A percentile compares a stretch with the other conserved stretches of the same genome.
Evolutionary conservation across 176 grass and related monocot species (phyloP).

Genomic region (Triticum monococcum): DNA sequence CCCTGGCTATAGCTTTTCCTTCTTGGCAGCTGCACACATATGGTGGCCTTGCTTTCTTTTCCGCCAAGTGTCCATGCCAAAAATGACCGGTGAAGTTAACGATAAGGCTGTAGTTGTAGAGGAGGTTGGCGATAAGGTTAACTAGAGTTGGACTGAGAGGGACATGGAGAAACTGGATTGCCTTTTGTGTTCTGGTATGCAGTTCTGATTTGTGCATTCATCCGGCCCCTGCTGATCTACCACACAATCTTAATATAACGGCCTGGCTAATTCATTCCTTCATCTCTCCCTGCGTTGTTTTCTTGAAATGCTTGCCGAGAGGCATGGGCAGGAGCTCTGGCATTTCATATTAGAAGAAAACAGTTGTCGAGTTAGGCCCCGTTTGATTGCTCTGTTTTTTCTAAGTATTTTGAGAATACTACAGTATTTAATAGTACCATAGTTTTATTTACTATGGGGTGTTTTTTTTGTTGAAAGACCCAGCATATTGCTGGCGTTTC

Average conservation of each 20-base stretch:
- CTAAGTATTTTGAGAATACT: too few species aligned
- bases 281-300: too few species aligned
- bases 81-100: slow-evolving; percentile 13
- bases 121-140: slow-evolving; percentile 8
- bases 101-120: background rate
- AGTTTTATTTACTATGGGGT: too few species aligned
- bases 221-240: background rate
- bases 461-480: too few species aligned
- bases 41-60: background rate
- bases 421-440: too few species aligned
- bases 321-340: too few species aligned
- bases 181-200: background rate
- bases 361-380: too few species aligned
- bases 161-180: background rate
- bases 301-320: too few species aligned
- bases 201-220: background rate
- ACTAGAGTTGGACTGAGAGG: background rate
- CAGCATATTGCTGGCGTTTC: too few species aligned
- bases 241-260: background rate
- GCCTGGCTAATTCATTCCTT: too few species aligned
- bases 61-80: background rate
- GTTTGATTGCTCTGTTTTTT: too few species aligned
- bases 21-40: background rate
- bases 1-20: background rate
- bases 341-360: too few species aligned